A percentile compares a stretch with the other conserved stretches of the same genome.
Evolutionary conservation across 140 eudicot species (phyloP).

Genomic region (Ambrosia hybrid): DNA sequence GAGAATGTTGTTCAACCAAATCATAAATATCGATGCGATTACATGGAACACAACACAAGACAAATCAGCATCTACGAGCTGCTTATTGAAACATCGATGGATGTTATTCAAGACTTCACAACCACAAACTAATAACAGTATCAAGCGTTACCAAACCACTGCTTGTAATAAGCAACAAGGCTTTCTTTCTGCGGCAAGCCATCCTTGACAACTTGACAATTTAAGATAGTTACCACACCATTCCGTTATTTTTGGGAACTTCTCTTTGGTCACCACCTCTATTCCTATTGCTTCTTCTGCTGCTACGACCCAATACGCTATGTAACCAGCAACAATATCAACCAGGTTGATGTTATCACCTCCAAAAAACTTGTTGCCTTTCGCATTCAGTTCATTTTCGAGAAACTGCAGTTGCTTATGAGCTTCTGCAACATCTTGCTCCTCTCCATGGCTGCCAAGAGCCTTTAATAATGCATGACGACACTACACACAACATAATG

Average conservation of each 20-base stretch:
- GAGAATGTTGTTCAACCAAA: neutral
- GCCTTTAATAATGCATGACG: slow-evolving; percentile 2
- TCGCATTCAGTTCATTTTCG: slow-evolving; percentile 22
- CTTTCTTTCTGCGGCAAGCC: slow-evolving; percentile 24
- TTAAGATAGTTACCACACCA: slow-evolving; percentile 27
- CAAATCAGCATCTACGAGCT: neutral
- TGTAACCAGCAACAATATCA: slow-evolving; percentile 27
- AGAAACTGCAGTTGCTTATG: slow-evolving; percentile 19
- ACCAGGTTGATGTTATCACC: slow-evolving; percentile 30
- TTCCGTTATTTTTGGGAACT: slow-evolving; percentile 24
- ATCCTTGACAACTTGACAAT: slow-evolving; percentile 27
- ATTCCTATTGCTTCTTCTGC: slow-evolving; percentile 32
- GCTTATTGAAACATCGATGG: slow-evolving; percentile 11
- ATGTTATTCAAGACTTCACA: neutral
- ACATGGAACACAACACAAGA: neutral
- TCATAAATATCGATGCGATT: neutral
- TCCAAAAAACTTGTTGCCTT: slow-evolving; percentile 35
- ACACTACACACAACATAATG: slow-evolving; percentile 5
- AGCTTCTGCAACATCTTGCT: slow-evolving; percentile 27
- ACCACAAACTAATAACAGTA: neutral
- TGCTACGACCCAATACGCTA: slow-evolving; percentile 25
- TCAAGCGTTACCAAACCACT: slow-evolving; percentile 22
- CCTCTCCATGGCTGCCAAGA: slow-evolving; percentile 15
- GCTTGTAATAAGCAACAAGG: slow-evolving; percentile 16
- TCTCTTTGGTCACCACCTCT: slow-evolving; percentile 24